Evolutionary conservation across 2,329 filamentous ascomycete genomes (phyloP), one percentile per base, ranked within the genome.

Genomic region (Penicillium decumbens): DNA sequence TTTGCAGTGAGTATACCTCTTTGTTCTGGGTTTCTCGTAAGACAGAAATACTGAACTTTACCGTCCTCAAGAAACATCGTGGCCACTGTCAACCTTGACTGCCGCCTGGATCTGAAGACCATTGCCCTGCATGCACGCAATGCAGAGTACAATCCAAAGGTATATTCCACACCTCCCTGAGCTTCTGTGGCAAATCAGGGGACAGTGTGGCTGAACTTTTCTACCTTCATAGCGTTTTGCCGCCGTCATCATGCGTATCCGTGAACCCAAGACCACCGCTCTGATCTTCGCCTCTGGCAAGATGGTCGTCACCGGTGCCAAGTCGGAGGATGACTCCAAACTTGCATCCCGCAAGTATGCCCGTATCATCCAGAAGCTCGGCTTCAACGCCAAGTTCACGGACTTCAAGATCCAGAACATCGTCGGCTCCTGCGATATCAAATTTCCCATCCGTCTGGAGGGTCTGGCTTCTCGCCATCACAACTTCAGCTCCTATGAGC

Each of bases 391-490:
- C 65, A 96, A 96, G 82, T 97, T 98, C 75, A 96, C 91, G 60
- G 93, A 98, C 73, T 98, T 98, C 78, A 98, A 97, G 82, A 98
- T 98, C 66, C 91, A 96, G 79, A 98, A 98, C 75, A 97, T 98
- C 58, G 93, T 98, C 60, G 93, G 93, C 58, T 95, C 90, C 53
- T 97, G 92, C 73, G 93, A 98, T 70, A 96, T 98, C 80, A 96
- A 96, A 80, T 98, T 98, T 77, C 93, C 93, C 46, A 96, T 98
- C 63, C 89, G 93, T 60, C 80, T 98, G 51, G 93, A 97, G 72
- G 93, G 93, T 75, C 78, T 98, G 69, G 93, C 93, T 13, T 93
- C 87, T 61, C 89, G 91, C 75, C 93, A 98, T 81, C 92, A 97
- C 80, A 95, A 95, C 77, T 98, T 97, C 83, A 95, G 89, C 75